phyloP scores from a whole-genome alignment of 2,329 filamentous ascomycete species.

The Emericellopsis cladophorae region DNA sequence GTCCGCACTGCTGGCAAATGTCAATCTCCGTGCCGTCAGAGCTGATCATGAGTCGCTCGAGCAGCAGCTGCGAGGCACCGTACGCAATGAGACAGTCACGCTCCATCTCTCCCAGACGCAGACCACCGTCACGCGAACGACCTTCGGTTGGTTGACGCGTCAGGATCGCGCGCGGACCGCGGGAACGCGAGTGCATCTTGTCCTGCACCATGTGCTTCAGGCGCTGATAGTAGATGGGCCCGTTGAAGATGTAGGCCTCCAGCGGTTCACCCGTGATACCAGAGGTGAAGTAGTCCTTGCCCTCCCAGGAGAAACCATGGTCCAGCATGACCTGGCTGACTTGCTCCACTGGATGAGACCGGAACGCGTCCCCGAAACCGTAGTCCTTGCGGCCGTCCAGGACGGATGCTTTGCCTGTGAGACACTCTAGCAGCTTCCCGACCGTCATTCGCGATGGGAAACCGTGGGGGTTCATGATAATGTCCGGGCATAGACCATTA shows the following conservation, averaged over 20 bases:
- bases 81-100: conserved; percentile 97
- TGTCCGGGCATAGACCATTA: conserved; percentile 81
- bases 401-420: conserved; percentile 88
- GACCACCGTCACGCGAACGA: conserved; percentile 79
- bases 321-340: conserved; percentile 78
- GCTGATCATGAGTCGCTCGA: conserved; percentile 89
- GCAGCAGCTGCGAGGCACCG: conserved; percentile 79
- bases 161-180: conserved; percentile 80
- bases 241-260: conserved; percentile 95
- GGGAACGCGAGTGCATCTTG: conserved; percentile 94
- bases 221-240: conserved; percentile 98
- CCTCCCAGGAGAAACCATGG: conserved; percentile 89
- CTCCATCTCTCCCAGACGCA: conserved; percentile 96
- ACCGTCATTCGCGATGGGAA: conserved; percentile 99
- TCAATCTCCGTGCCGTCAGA: conserved; percentile 86
- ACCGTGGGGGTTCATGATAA: conserved; percentile 99
- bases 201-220: conserved; percentile 99
- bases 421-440: conserved; percentile 89
- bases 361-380: conserved; percentile 68
- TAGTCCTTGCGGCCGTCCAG: conserved; percentile 78
- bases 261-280: conserved; percentile 91
- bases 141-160: conserved; percentile 95
- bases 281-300: conserved; percentile 92
- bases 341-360: conserved; percentile 73
- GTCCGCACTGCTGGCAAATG: conserved; percentile 83